phyloP scores from a whole-genome alignment of 2,329 filamentous ascomycete species.

The Macrophomina phaseolina region DNA sequence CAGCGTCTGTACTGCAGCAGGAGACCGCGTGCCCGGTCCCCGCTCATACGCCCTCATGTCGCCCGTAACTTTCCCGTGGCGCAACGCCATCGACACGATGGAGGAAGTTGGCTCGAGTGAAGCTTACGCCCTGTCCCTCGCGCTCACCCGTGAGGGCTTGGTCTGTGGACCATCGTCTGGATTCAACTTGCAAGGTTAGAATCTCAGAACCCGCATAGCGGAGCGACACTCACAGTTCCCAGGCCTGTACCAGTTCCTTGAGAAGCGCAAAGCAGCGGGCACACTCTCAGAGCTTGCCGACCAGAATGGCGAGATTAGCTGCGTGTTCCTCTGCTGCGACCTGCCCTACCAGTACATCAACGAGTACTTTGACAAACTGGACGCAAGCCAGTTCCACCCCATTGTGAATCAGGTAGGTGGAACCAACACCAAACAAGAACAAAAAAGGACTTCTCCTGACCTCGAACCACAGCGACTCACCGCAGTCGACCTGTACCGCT shows the following conservation, averaged over 20 bases:
- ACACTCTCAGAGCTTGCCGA: conserved; percentile 53
- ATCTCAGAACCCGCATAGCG: conserved; percentile 28
- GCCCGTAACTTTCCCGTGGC: conserved; percentile 65
- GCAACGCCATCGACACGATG: conserved; percentile 59
- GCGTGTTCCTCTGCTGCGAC: conserved; percentile 68
- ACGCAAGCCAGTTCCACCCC: conserved; percentile 53
- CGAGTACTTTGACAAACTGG: conserved; percentile 65
- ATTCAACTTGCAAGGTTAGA: conserved; percentile 54
- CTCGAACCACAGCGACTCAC: conserved; percentile 28
- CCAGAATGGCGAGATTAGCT: conserved; percentile 55
- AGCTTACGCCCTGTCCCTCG: conserved; percentile 60
- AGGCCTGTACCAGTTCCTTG: conserved; percentile 57
- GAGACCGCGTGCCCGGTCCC: conserved; percentile 65
- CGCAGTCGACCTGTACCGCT: conserved; percentile 26
- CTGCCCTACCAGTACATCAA: conserved; percentile 67
- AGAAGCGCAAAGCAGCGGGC: conserved; percentile 54
- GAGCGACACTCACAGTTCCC: not conserved
- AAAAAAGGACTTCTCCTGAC: conserved; percentile 31
- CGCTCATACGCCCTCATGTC: conserved; percentile 57
- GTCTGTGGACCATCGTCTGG: conserved; percentile 67
- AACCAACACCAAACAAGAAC: not conserved
- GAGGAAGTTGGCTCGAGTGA: conserved; percentile 63
- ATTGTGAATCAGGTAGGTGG: conserved; percentile 54
- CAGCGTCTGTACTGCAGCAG: conserved; percentile 62
- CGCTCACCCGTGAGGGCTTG: conserved; percentile 62